phyloP scores from a whole-genome alignment of 2,329 filamentous ascomycete species.

The Fusarium dlaminii region DNA sequence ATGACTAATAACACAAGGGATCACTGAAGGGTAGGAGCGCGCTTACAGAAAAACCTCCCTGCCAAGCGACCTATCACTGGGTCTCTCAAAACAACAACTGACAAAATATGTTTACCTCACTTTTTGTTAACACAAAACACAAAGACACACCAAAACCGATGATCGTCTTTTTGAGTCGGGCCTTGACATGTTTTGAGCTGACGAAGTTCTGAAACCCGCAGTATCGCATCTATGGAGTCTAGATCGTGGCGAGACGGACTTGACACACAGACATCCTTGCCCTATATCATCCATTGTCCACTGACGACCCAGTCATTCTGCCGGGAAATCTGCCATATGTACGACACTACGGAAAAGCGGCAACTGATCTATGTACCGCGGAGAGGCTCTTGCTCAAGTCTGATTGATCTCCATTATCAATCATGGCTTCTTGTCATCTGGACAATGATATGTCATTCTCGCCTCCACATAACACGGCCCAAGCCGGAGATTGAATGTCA shows the following conservation, averaged over 20 bases:
- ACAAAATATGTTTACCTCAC: neutral
- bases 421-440: neutral
- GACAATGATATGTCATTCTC: neutral
- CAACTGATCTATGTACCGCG: neutral
- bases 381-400: neutral
- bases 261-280: conserved; percentile 15
- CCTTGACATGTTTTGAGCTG: conserved; percentile 22
- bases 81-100: neutral
- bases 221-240: conserved; percentile 19
- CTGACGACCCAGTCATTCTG: neutral
- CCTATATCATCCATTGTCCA: conserved; percentile 3
- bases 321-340: conserved; percentile 13
- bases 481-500: neutral
- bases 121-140: conserved; percentile 1
- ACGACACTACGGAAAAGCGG: conserved; percentile 19
- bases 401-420: conserved; percentile 1
- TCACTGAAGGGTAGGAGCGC: conserved; percentile 1
- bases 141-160: neutral
- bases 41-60: neutral
- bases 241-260: conserved; percentile 30
- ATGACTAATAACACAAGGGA: neutral
- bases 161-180: neutral
- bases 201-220: conserved; percentile 21
- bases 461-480: neutral
- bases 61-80: neutral